Evolutionary conservation across 2,329 filamentous ascomycete species (phyloP).

Genomic region (Fusarium brevicatenulatum): DNA sequence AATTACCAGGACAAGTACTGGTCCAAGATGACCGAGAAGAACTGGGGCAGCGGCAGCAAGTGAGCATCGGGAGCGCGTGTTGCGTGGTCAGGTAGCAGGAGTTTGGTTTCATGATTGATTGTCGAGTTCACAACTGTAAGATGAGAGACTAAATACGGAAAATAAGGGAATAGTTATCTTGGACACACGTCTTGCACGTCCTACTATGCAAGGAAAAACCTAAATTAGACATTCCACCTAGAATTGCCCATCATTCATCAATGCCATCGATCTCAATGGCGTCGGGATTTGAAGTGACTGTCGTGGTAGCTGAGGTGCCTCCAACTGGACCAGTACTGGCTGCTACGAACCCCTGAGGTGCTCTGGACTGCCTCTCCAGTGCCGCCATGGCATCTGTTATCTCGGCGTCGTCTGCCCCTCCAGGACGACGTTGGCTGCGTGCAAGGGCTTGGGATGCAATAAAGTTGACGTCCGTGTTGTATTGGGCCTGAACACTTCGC

Average conservation of each 20-base stretch:
- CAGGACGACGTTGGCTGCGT: slow-evolving; percentile 74
- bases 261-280: slow-evolving; percentile 83
- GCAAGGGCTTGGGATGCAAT: slow-evolving; percentile 96
- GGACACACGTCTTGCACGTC: slow-evolving; percentile 32
- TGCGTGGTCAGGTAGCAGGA: not conserved
- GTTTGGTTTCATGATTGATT: not conserved
- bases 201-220: slow-evolving; percentile 26
- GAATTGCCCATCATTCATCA: slow-evolving; percentile 62
- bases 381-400: slow-evolving; percentile 87
- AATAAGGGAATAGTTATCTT: slow-evolving; percentile 28
- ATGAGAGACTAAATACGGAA: slow-evolving; percentile 8
- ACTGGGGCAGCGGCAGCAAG: slow-evolving; percentile 50
- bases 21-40: slow-evolving; percentile 66
- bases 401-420: slow-evolving; percentile 57
- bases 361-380: slow-evolving; percentile 86
- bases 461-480: slow-evolving; percentile 98
- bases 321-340: slow-evolving; percentile 79
- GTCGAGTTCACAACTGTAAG: slow-evolving; percentile 13
- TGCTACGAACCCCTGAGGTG: slow-evolving; percentile 90
- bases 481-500: slow-evolving; percentile 95
- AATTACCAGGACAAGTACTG: slow-evolving; percentile 70
- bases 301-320: slow-evolving; percentile 50
- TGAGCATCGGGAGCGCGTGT: slow-evolving; percentile 15
- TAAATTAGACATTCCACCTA: slow-evolving; percentile 20
- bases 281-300: slow-evolving; percentile 77